Percentiles rank a stretch among this genome's conserved stretches.
Evolutionary conservation across 495 filamentous ascomycete species (phyloP).

Genomic region (Annulohypoxylon nitens): DNA sequence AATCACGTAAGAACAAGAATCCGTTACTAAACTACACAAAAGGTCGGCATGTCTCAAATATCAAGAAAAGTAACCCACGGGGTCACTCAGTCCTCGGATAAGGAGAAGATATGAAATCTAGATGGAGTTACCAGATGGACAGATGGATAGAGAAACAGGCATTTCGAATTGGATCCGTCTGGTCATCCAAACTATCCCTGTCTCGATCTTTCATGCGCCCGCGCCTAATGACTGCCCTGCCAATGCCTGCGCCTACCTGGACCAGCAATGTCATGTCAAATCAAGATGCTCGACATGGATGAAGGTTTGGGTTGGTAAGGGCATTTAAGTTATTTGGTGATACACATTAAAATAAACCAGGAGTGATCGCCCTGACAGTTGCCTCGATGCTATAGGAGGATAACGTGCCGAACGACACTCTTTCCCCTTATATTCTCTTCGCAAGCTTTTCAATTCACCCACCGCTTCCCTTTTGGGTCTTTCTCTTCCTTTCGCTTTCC

Average conservation of each 20-base stretch:
- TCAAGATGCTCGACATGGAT: constrained; percentile 34
- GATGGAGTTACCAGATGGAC: background rate
- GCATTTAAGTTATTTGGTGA: constrained; percentile 17
- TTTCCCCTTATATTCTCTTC: constrained; percentile 21
- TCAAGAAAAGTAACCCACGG: background rate
- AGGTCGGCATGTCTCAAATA: constrained; percentile 10
- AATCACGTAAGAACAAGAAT: constrained; percentile 16
- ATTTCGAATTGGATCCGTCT: constrained; percentile 22
- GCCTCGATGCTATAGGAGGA: constrained; percentile 30
- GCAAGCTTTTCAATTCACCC: constrained; percentile 22
- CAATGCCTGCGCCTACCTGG: constrained; percentile 3
- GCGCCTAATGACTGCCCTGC: constrained; percentile 40
- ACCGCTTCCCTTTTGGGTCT: constrained; percentile 37
- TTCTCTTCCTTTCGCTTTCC: constrained; percentile 17
- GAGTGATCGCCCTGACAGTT: constrained; percentile 41
- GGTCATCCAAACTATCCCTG: constrained; percentile 37
- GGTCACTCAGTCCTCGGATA: background rate
- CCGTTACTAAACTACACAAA: background rate
- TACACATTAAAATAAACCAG: constrained; percentile 43
- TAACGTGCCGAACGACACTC: constrained; percentile 28
- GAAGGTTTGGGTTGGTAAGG: constrained; percentile 23
- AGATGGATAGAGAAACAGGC: background rate
- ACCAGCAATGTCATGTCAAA: constrained; percentile 3
- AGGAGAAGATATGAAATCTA: background rate
- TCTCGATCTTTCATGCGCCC: constrained; percentile 47